A percentile compares a stretch with the other conserved stretches of the same genome.
Conservation (phyloP, 2,329 filamentous ascomycete species). For the Tolypocladium endophyticum region DNA sequence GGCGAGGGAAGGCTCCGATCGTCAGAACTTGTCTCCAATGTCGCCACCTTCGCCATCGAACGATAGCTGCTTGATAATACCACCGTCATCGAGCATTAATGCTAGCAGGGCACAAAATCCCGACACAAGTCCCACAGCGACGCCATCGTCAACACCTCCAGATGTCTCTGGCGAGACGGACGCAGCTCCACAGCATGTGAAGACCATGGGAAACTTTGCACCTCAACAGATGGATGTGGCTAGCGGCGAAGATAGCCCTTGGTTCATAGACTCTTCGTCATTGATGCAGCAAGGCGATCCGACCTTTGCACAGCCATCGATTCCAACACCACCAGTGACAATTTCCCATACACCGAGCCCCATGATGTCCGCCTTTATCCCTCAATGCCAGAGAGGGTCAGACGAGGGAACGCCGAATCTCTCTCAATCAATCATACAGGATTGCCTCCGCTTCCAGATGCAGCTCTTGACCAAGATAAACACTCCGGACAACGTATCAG, state of each 20-base stretch:
- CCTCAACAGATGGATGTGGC: background rate
- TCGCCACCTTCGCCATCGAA: background rate
- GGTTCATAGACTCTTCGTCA: background rate
- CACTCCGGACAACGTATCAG: background rate
- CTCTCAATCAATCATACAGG: background rate
- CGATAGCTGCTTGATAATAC: background rate
- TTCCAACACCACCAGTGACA: background rate
- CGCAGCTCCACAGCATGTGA: background rate
- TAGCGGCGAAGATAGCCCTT: background rate
- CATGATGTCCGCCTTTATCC: background rate
- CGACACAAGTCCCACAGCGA: background rate
- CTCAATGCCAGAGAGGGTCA: background rate
- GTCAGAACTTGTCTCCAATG: background rate
- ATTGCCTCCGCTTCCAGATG: background rate
- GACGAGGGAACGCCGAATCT: background rate
- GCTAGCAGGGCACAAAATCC: background rate
- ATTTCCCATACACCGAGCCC: background rate
- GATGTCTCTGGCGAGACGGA: background rate
- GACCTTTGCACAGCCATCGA: background rate
- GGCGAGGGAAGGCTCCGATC: background rate
- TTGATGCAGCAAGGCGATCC: background rate
- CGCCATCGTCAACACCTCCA: background rate
- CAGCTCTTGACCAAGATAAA: background rate
- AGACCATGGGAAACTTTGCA: background rate
- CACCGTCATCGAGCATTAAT: background rate